A percentile compares a stretch with the other conserved stretches of the same genome.
Evolutionary conservation across 495 filamentous ascomycete genomes (phyloP).

Genomic region (Pseudevernia furfuracea): DNA sequence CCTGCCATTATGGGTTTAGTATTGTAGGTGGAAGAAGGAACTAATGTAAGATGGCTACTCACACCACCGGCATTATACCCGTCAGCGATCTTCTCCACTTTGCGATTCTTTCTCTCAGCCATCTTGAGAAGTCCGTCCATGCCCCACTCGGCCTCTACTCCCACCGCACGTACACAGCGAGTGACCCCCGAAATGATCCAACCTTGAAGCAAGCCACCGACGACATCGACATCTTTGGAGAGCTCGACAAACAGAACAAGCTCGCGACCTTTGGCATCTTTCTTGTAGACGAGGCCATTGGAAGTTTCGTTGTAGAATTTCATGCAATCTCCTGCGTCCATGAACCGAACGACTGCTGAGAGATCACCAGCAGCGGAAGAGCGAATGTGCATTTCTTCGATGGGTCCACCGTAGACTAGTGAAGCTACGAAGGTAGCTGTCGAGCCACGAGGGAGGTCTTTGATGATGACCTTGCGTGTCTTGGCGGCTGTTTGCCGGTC

Average conservation of each 20-base stretch:
- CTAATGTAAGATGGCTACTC: constrained; percentile 22
- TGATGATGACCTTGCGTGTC: constrained; percentile 34
- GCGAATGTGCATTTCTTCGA: constrained; percentile 33
- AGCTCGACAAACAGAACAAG: constrained; percentile 33
- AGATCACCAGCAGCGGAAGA: constrained; percentile 16
- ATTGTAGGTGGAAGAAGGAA: no score
- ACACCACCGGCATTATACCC: constrained; percentile 31
- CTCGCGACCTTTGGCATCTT: constrained; percentile 20
- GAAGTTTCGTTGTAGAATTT: constrained; percentile 37
- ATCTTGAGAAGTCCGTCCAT: constrained; percentile 30
- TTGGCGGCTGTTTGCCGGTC: constrained; percentile 30
- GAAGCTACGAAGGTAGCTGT: constrained; percentile 33
- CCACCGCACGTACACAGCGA: constrained; percentile 37
- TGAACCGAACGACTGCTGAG: constrained; percentile 37
- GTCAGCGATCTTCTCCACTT: constrained; percentile 36
- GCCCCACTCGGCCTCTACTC: constrained; percentile 32
- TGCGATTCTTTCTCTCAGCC: constrained; percentile 30
- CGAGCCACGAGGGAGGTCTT: constrained; percentile 31
- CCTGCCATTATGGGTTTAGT: background rate
- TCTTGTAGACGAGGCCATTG: constrained; percentile 38
- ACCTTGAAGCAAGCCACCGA: constrained; percentile 33
- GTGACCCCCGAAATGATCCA: constrained; percentile 33
- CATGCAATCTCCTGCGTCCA: constrained; percentile 33
- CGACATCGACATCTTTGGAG: constrained; percentile 32
- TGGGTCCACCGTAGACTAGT: constrained; percentile 38